Evolutionary conservation across 805 yeast species (phyloP).

Genomic region (Kregervanrija pseudodelftensis): DNA sequence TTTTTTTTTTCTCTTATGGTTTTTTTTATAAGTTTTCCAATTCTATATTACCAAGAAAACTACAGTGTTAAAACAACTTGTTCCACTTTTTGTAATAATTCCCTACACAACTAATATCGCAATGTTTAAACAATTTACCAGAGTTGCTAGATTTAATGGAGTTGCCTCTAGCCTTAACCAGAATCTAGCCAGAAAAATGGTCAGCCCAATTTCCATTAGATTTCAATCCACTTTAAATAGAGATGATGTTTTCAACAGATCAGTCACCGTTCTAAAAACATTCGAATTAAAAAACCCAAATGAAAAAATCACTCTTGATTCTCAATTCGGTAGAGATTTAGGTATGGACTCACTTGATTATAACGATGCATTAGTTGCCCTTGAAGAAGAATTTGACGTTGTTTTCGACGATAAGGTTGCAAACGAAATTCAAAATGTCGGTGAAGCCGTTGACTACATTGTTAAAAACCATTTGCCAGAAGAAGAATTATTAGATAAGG

Average conservation of each 20-base stretch:
- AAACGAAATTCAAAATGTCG: conserved; percentile 53
- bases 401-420: conserved; percentile 38
- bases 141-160: conserved; percentile 9
- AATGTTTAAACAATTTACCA: conserved; percentile 19
- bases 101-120: not conserved
- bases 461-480: conserved; percentile 29
- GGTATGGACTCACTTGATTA: conserved; percentile 93
- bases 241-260: conserved; percentile 77
- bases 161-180: conserved; percentile 1
- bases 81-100: too few relatives aligned
- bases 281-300: conserved; percentile 31
- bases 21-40: too few relatives aligned
- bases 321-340: conserved; percentile 58
- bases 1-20: too few relatives aligned
- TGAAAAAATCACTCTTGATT: conserved; percentile 27
- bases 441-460: conserved; percentile 53
- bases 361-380: conserved; percentile 91
- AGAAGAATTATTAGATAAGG: conserved; percentile 28
- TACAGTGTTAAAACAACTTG: too few relatives aligned
- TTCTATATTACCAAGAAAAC: too few relatives aligned
- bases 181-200: conserved; percentile 6
- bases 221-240: conserved; percentile 40
- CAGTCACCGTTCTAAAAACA: conserved; percentile 66
- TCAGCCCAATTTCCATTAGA: conserved; percentile 10
- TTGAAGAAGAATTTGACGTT: conserved; percentile 77